Percentiles rank a stretch among this genome's conserved stretches.
Conservation (phyloP, 2,329 filamentous ascomycete genomes). For the Fusarium ramigenum region DNA sequence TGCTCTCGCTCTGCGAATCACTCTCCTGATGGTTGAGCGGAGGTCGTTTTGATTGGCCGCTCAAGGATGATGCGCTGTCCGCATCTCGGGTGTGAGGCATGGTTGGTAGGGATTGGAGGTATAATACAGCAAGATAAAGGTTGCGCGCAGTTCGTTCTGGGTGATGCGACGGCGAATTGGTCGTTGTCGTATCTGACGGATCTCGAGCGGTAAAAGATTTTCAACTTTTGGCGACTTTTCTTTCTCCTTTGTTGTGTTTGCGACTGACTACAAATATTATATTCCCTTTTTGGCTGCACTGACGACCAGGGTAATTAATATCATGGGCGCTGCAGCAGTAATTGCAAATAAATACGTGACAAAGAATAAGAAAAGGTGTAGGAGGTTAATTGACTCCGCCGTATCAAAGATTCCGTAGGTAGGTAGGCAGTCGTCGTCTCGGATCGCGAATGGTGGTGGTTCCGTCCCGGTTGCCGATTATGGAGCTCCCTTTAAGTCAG, state of each 20-base stretch:
- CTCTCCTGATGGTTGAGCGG: conserved; percentile 50
- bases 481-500: conserved; percentile 29
- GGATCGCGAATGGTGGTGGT: conserved; percentile 13
- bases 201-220: not conserved
- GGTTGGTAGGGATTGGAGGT: conserved; percentile 36
- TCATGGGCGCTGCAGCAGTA: conserved; percentile 26
- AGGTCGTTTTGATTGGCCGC: conserved; percentile 66
- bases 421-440: not conserved
- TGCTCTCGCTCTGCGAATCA: conserved; percentile 47
- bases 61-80: conserved; percentile 57
- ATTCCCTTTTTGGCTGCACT: conserved; percentile 28
- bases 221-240: not conserved
- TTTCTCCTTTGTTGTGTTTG: conserved; percentile 23
- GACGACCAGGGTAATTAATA: conserved; percentile 24
- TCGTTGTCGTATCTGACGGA: not conserved
- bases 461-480: conserved; percentile 14
- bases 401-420: not conserved
- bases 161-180: conserved; percentile 13
- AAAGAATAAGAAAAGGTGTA: conserved; percentile 5
- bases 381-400: conserved; percentile 3
- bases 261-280: conserved; percentile 24
- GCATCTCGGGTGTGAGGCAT: conserved; percentile 58
- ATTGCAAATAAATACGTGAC: conserved; percentile 7
- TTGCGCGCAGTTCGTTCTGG: conserved; percentile 4
- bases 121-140: conserved; percentile 20